phyloP scores from a whole-genome alignment of 805 yeast species.

The Gaillardinia entomophila region DNA sequence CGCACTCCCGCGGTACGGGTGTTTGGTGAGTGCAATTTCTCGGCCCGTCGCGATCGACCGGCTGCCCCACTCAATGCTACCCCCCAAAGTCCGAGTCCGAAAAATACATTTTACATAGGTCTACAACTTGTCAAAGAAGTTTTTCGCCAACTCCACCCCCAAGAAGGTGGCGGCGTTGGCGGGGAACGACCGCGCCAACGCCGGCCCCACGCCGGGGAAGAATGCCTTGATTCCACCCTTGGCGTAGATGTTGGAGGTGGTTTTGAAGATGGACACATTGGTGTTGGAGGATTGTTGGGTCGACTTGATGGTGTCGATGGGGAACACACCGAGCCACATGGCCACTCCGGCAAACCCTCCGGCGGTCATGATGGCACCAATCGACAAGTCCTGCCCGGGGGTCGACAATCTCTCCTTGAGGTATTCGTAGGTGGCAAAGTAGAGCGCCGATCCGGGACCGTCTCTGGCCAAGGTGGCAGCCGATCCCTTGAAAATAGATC shows the following conservation, averaged over 20 bases:
- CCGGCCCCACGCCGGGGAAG: slow-evolving; percentile 98
- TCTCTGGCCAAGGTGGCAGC: slow-evolving; percentile 91
- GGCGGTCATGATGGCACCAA: slow-evolving; percentile 74
- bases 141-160: slow-evolving; percentile 81
- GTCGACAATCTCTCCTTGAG: slow-evolving; percentile 59
- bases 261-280: slow-evolving; percentile 51
- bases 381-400: slow-evolving; percentile 54
- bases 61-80: no score
- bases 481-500: slow-evolving; percentile 86
- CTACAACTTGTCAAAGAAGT: slow-evolving; percentile 30
- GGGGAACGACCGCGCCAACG: slow-evolving; percentile 89
- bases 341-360: slow-evolving; percentile 96
- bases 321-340: slow-evolving; percentile 96
- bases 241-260: slow-evolving; percentile 62
- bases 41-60: no score
- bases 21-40: no score
- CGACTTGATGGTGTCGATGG: slow-evolving; percentile 90
- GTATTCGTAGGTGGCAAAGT: slow-evolving; percentile 90
- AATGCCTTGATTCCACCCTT: slow-evolving; percentile 84
- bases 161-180: slow-evolving; percentile 98
- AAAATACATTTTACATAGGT: no score
- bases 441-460: slow-evolving; percentile 95
- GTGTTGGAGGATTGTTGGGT: slow-evolving; percentile 64
- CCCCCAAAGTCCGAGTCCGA: no score
- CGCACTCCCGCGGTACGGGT: no score